Evolutionary conservation across 805 yeast species (phyloP).

Genomic region (Candida suzukii): DNA sequence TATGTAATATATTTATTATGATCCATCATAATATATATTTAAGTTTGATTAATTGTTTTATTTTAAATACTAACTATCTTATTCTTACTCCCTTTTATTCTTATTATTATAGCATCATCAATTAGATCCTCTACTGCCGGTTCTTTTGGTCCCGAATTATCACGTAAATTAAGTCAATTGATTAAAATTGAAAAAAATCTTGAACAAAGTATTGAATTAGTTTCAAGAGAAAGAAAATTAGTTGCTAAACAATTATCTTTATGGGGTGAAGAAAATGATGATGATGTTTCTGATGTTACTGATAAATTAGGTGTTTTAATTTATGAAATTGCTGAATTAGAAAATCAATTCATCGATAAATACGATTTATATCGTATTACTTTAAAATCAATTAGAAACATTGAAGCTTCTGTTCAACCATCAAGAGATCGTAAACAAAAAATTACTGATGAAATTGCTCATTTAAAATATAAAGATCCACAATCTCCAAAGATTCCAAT

Average conservation of each 20-base stretch:
- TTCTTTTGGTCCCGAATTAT: slow-evolving; percentile 87
- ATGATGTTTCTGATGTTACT: slow-evolving; percentile 93
- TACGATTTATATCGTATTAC: slow-evolving; percentile 98
- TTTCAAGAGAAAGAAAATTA: slow-evolving; percentile 88
- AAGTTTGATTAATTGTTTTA: no score
- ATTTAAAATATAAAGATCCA: slow-evolving; percentile 97
- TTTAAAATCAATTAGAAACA: slow-evolving; percentile 88
- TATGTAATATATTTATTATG: neutral
- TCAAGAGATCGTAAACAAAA: slow-evolving; percentile 97
- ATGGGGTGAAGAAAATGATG: slow-evolving; percentile 98
- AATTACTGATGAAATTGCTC: slow-evolving; percentile 96
- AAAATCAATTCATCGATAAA: slow-evolving; percentile 96
- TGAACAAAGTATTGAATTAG: slow-evolving; percentile 88
- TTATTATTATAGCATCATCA: slow-evolving; percentile 35
- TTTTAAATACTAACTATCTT: neutral
- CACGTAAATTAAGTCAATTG: slow-evolving; percentile 84
- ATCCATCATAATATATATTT: neutral
- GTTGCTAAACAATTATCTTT: slow-evolving; percentile 95
- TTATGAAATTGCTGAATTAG: slow-evolving; percentile 95
- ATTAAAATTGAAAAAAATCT: slow-evolving; percentile 96
- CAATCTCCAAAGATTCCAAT: slow-evolving; percentile 93
- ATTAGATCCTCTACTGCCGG: slow-evolving; percentile 86
- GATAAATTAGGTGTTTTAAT: slow-evolving; percentile 95
- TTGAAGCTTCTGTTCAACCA: slow-evolving; percentile 97
- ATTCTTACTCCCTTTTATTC: neutral